A percentile compares a stretch with the other conserved stretches of the same genome.
Evolutionary conservation across 352 stramenopile genomes (phyloP).

Genomic region (Phytophthora macrochlamydospora): DNA sequence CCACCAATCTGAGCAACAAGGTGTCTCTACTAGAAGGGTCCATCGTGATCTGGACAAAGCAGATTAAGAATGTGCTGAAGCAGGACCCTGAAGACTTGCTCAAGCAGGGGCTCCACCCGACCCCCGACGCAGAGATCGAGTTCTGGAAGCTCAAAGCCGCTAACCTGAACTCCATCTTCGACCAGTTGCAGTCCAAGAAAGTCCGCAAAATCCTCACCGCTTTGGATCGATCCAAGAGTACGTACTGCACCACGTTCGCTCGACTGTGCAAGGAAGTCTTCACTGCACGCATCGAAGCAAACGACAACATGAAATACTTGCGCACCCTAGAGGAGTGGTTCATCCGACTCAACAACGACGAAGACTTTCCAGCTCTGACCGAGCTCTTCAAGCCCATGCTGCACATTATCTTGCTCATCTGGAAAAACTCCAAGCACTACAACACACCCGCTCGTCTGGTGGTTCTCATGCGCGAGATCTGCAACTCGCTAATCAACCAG

Average conservation of each 20-base stretch:
- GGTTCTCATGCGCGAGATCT: constrained; percentile 98
- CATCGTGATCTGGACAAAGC: constrained; percentile 99
- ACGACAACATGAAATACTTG: constrained; percentile 99
- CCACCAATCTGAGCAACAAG: constrained; percentile 87
- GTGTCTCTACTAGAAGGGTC: constrained; percentile 97
- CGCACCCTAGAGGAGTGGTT: constrained; percentile 97
- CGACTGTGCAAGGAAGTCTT: constrained; percentile 98
- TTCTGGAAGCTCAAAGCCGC: constrained; percentile 98
- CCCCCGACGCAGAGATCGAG: constrained; percentile 96
- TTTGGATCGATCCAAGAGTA: constrained; percentile 95
- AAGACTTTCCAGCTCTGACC: constrained; percentile 93
- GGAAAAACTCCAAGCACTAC: constrained; percentile 99
- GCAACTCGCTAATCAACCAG: constrained; percentile 97
- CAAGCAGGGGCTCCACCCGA: constrained; percentile 97
- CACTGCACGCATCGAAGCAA: constrained; percentile 95
- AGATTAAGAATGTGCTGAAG: constrained; percentile 99
- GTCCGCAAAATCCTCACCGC: constrained; percentile 95
- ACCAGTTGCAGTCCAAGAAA: constrained; percentile 93
- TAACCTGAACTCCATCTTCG: constrained; percentile 96
- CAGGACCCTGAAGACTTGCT: constrained; percentile 97
- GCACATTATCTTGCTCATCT: constrained; percentile 98
- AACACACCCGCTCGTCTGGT: constrained; percentile 97
- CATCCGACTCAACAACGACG: constrained; percentile 94
- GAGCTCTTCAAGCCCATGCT: constrained; percentile 98
- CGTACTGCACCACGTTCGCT: constrained; percentile 96